These are phyloP conservation scores for Penicillium sp. DNA, from an alignment of 2,329 filamentous ascomycete genomes.

Conservation along the genomic window DNA sequence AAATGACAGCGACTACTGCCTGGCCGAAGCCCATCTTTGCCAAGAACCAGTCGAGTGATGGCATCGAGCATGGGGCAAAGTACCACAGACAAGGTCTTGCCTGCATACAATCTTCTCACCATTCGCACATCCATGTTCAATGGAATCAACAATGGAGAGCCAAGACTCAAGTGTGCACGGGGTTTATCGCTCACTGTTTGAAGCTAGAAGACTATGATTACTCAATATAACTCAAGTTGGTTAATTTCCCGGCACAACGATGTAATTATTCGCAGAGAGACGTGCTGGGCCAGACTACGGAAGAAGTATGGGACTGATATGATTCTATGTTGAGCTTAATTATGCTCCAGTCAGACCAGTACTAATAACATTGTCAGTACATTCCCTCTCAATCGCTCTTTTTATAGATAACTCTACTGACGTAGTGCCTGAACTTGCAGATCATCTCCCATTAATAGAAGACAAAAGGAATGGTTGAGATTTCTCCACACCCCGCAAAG, in stretches of 20 bases:
- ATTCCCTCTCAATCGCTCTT: neutral
- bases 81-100: slow-evolving; percentile 41
- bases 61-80: slow-evolving; percentile 25
- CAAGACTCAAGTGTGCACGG: slow-evolving; percentile 32
- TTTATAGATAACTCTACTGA: no score
- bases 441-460: no score
- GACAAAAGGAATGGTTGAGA: neutral
- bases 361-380: neutral
- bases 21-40: slow-evolving; percentile 39
- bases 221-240: slow-evolving; percentile 25
- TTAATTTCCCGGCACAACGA: slow-evolving; percentile 34
- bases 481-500: neutral
- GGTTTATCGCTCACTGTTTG: slow-evolving; percentile 40
- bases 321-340: neutral
- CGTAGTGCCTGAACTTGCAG: no score
- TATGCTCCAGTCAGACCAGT: neutral
- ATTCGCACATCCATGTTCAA: slow-evolving; percentile 34
- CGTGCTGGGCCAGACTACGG: slow-evolving; percentile 19
- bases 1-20: slow-evolving; percentile 24
- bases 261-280: slow-evolving; percentile 34
- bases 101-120: slow-evolving; percentile 38
- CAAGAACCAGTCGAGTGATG: slow-evolving; percentile 34
- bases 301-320: slow-evolving; percentile 7
- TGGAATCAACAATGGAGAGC: no score
- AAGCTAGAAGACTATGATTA: slow-evolving; percentile 32